Conservation (phyloP, 148 eudicot species). For the Rhododendron kiyosumense region DNA sequence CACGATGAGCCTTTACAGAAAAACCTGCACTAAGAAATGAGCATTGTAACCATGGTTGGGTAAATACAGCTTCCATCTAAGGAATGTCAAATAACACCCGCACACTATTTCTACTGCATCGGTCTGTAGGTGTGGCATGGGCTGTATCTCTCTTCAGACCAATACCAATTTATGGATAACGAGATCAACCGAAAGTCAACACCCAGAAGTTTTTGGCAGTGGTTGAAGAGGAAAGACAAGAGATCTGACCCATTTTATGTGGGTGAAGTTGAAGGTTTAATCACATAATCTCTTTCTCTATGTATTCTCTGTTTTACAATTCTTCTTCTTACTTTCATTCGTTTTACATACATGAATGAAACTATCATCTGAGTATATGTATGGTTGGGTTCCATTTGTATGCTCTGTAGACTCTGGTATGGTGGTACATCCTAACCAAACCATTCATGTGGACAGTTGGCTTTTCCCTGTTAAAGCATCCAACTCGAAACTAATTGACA, state of each 20-base stretch:
- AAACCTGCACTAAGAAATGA: neutral
- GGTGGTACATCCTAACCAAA: neutral
- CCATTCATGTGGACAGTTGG: neutral
- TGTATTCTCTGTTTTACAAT: neutral
- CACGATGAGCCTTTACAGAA: slow-evolving; percentile 10
- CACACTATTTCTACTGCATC: neutral
- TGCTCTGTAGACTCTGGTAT: neutral
- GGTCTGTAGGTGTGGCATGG: slow-evolving; percentile 19
- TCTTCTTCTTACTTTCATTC: neutral
- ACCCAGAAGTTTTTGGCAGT: slow-evolving; percentile 24
- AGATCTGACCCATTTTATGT: slow-evolving; percentile 31
- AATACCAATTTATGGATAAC: slow-evolving; percentile 30
- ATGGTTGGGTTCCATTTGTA: neutral
- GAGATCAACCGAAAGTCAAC: neutral
- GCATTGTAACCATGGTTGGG: neutral
- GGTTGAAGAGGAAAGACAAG: slow-evolving; percentile 53
- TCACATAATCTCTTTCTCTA: neutral
- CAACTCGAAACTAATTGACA: no score
- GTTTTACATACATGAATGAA: neutral
- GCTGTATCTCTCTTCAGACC: neutral
- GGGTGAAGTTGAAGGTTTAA: slow-evolving; percentile 47
- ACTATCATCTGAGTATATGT: neutral
- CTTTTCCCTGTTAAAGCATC: neutral
- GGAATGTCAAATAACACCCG: neutral
- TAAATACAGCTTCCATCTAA: neutral